These are phyloP conservation scores for Pseudotulostoma volvatum DNA, from an alignment of 495 filamentous ascomycete genomes.

Conservation along the genomic window DNA sequence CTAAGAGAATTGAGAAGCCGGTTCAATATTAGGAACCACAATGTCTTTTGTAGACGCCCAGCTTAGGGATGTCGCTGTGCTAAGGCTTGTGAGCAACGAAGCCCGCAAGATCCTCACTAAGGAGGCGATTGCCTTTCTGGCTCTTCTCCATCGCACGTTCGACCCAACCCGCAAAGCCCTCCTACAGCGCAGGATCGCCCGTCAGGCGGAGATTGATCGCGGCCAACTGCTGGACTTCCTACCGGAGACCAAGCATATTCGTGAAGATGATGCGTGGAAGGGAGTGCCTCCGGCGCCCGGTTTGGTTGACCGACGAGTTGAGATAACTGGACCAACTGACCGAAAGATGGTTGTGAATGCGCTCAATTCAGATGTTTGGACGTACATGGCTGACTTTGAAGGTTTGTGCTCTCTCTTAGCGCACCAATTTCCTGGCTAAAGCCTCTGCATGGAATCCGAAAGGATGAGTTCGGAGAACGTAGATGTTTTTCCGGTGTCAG, in stretches of 20 bases:
- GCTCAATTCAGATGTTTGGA: slow-evolving; percentile 93
- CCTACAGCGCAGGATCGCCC: slow-evolving; percentile 66
- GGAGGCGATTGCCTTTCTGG: slow-evolving; percentile 81
- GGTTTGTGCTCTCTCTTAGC: slow-evolving; percentile 33
- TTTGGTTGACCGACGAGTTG: slow-evolving; percentile 85
- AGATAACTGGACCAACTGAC: slow-evolving; percentile 97
- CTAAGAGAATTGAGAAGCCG: no score
- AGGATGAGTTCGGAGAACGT: no score
- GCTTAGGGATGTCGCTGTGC: slow-evolving; percentile 76
- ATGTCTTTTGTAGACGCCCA: slow-evolving; percentile 62
- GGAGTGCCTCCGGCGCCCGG: slow-evolving; percentile 88
- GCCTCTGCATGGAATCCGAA: no score
- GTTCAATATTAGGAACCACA: slow-evolving; percentile 11
- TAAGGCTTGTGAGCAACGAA: slow-evolving; percentile 58
- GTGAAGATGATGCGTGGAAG: slow-evolving; percentile 87
- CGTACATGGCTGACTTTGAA: slow-evolving; percentile 99
- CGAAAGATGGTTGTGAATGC: slow-evolving; percentile 99
- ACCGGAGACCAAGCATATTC: slow-evolving; percentile 88
- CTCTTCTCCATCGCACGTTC: slow-evolving; percentile 87
- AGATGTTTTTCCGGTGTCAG: no score
- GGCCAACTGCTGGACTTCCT: slow-evolving; percentile 88
- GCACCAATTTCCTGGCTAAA: no score
- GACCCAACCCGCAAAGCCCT: slow-evolving; percentile 79
- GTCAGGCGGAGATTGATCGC: slow-evolving; percentile 91
- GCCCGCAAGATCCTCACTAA: slow-evolving; percentile 84